These are phyloP conservation scores for Manihot esculenta DNA, from an alignment of 441 rosid species.

Conservation along the genomic window DNA sequence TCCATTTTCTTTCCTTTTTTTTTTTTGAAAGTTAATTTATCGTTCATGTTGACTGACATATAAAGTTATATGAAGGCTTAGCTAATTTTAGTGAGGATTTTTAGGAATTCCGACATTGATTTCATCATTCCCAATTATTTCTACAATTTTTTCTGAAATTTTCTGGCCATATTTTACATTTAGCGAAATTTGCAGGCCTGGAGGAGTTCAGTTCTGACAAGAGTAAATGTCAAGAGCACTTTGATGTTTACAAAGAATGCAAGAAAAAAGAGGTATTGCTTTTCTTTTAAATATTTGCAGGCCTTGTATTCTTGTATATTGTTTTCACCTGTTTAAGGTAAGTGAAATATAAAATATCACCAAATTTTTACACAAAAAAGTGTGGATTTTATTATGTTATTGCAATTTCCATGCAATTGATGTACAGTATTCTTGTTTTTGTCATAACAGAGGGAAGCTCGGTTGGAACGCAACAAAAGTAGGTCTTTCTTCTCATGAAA, in stretches of 20 bases:
- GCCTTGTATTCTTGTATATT: neutral
- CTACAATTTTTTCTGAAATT: too few relatives aligned
- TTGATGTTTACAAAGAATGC: constrained; percentile 93
- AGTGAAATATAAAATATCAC: neutral
- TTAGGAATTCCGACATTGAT: too few relatives aligned
- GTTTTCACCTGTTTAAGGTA: neutral
- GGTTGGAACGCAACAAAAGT: constrained; percentile 79
- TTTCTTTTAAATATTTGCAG: neutral
- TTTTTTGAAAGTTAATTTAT: neutral
- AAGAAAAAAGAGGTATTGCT: constrained; percentile 84
- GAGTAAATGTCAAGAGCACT: constrained; percentile 92
- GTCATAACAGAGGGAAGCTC: constrained; percentile 77
- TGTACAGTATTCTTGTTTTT: constrained; percentile 10
- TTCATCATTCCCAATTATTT: neutral
- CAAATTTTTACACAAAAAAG: neutral
- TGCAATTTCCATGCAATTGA: neutral
- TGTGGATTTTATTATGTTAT: neutral
- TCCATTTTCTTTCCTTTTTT: neutral
- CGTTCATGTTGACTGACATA: neutral
- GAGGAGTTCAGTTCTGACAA: constrained; percentile 84
- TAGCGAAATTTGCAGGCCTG: constrained; percentile 53
- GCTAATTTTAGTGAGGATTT: neutral
- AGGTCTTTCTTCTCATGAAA: constrained; percentile 72
- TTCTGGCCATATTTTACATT: neutral
- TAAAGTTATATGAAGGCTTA: neutral